Base-by-base conservation (phyloP, 2,329 filamentous ascomycete species). In the Herpotrichia juniperi region DNA sequence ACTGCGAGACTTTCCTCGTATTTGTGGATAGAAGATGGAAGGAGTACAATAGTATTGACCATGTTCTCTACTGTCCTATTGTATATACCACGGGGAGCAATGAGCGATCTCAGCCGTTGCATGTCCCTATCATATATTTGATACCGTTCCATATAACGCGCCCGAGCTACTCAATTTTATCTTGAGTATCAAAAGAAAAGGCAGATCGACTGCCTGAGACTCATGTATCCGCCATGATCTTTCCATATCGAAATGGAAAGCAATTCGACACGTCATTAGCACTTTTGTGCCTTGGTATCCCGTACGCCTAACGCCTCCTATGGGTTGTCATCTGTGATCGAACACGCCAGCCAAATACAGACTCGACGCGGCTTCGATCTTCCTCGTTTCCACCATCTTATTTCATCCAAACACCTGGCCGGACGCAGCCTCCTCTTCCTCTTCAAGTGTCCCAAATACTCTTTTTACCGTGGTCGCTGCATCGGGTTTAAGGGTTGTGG, bases 401-500 rank as follows among this genome's bases (percentile, higher is more conserved):
- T 21, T 10, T 14, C 37, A 40, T 7, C 21, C 37, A 12, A 24
- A 40, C 14, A 21, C 37, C 21, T 40, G 19, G 37, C 34, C 12
- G 17, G 12, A 6, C 34, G 16, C 34, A 17, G 21, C 34, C 34
- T 37, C 14, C 21, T 40, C 37, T 40, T 9, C 21, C 19, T 14
- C 11, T 4, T 6, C 19, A 16, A 24, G 12, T 24, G 6, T n/a
- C 21, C 3, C 2, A 24, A 24, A 14, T 40, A 22, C 14, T n/a
- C 12, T 3, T 12, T 16, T 69, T 67, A 75, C 53, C 78, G 73
- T 42, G 74, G 76, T 43, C 80, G 47, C 47, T 81, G 80, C 67
- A 82, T 79, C 8, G 78, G 71, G 40, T 78, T 78, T 31, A 28
- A 12, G 19, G 73, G 72, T 42, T 76, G 75, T 37, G 74, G 74